Percentiles rank a stretch among this genome's conserved stretches.
These are phyloP conservation scores for Amanita molliuscula DNA, from an alignment of 768 basidiomycete species.

Conservation along the genomic window DNA sequence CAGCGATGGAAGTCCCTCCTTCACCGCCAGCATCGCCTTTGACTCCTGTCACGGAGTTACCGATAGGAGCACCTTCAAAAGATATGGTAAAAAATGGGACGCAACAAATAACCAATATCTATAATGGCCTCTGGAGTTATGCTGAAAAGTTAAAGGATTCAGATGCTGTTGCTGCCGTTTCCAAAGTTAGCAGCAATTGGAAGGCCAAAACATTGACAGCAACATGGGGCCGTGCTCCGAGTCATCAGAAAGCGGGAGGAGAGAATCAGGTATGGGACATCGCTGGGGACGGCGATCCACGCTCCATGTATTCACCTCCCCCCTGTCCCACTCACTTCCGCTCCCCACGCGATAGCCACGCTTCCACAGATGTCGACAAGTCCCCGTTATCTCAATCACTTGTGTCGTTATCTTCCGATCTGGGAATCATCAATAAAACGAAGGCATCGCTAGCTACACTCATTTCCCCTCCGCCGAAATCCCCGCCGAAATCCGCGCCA, in stretches of 20 bases:
- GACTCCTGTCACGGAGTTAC: conserved; percentile 8
- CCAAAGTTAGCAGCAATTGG: conserved; percentile 73
- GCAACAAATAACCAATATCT: conserved; percentile 11
- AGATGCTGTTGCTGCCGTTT: conserved; percentile 55
- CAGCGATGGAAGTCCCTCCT: conserved; percentile 46
- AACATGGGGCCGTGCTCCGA: conserved; percentile 23
- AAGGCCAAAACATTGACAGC: conserved; percentile 48
- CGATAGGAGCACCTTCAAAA: conserved; percentile 11
- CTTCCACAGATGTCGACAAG: conserved; percentile 19
- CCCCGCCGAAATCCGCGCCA: conserved; percentile 42
- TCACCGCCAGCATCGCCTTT: conserved; percentile 13
- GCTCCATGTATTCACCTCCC: conserved; percentile 37
- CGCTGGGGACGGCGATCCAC: not conserved
- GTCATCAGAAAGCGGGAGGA: not conserved
- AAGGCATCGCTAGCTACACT: conserved; percentile 32
- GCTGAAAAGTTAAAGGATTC: conserved; percentile 68
- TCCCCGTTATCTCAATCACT: conserved; percentile 11
- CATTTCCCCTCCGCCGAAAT: conserved; percentile 28
- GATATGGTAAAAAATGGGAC: conserved; percentile 6
- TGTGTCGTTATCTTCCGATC: not conserved
- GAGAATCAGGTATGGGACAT: conserved; percentile 7
- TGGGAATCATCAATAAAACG: conserved; percentile 23
- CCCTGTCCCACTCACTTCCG: conserved; percentile 48
- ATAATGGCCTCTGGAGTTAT: conserved; percentile 51
- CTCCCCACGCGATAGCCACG: conserved; percentile 45